A percentile compares a stretch with the other conserved stretches of the same genome.
These are phyloP conservation scores for Phylloporus arenicola DNA, from an alignment of 768 basidiomycete species.

Conservation along the genomic window DNA sequence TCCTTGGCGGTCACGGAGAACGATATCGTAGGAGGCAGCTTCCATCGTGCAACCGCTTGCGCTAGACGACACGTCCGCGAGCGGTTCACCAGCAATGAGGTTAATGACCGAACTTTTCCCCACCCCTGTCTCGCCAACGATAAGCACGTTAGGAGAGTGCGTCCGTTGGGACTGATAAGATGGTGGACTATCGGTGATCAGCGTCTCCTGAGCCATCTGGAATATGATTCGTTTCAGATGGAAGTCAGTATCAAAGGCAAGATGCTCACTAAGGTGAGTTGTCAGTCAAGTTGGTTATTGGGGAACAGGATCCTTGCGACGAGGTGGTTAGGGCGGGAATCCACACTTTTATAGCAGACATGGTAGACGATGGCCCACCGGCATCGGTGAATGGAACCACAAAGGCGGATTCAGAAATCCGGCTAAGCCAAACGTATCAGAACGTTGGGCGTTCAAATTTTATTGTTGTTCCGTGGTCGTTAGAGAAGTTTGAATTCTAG, in stretches of 20 bases:
- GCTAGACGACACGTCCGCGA: conserved; percentile 25
- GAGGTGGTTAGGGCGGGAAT: not conserved
- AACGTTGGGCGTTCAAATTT: conserved; percentile 1
- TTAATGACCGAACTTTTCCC: too few relatives aligned
- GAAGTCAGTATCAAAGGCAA: not conserved
- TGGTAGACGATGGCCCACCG: not conserved
- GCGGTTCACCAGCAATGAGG: too few relatives aligned
- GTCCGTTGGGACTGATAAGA: conserved; percentile 9
- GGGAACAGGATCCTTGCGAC: not conserved
- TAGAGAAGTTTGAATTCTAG: not conserved
- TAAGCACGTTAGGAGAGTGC: conserved; percentile 30
- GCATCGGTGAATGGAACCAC: not conserved
- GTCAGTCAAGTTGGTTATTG: not conserved
- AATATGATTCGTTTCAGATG: not conserved
- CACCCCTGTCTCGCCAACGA: too few relatives aligned
- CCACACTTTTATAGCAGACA: conserved; percentile 8
- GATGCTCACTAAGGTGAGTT: conserved; percentile 8
- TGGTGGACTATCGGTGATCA: not conserved
- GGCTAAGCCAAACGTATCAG: not conserved
- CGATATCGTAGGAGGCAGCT: conserved; percentile 18
- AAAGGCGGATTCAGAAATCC: not conserved
- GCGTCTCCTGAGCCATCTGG: conserved; percentile 4
- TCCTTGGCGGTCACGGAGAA: conserved; percentile 12
- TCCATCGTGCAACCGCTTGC: conserved; percentile 33
- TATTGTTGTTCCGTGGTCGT: not conserved